Evolutionary conservation across 192 early-diverging fungal species (phyloP), one percentile per base, ranked within the genome.

Genomic region (Funneliformis geosporum): DNA sequence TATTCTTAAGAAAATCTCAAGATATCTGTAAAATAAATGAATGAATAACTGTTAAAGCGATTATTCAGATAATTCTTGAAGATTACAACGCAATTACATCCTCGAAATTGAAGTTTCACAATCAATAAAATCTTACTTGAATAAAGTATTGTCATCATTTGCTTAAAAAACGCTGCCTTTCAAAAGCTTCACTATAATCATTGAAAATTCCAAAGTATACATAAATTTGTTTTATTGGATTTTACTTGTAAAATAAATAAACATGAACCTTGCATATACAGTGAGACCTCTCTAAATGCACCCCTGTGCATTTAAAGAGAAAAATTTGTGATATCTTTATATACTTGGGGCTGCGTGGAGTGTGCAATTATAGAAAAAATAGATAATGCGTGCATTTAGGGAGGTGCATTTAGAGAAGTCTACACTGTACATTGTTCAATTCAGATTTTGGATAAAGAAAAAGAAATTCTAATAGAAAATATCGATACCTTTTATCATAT

Each of bases 391-490:
- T n/a, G n/a, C n/a, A n/a, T n/a, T n/a, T n/a, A n/a, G n/a, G n/a
- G n/a, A n/a, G n/a, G n/a, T n/a, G n/a, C n/a, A n/a, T n/a, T n/a
- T n/a, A n/a, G n/a, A n/a, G n/a, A n/a, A n/a, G 85, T 86, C 11
- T 81, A 79, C 6, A 77, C 14, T 42, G 83, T 79, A 69, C 82
- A 85, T 8, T 80, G 81, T 42, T 84, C 76, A 25, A 86, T 72
- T 80, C 61, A 21, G 79, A 44, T 81, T 82, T 71, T 76, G 79
- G 65, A 73, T 82, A 87, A 43, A 82, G 71, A 14, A 81, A 79
- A 40, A 86, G 76, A 66, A 88, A 88, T 46, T 87, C 87, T 16
- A 89, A 81, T 8, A 88, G 79, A 87, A 86, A 25, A 76, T 75
- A 27, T 88, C 25, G 12, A 89, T 83, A 5, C 88, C 88, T 39